Evolutionary conservation across 2,329 filamentous ascomycete species (phyloP), one percentile per base, ranked within the genome.

Genomic region (Fusarium buharicum): DNA sequence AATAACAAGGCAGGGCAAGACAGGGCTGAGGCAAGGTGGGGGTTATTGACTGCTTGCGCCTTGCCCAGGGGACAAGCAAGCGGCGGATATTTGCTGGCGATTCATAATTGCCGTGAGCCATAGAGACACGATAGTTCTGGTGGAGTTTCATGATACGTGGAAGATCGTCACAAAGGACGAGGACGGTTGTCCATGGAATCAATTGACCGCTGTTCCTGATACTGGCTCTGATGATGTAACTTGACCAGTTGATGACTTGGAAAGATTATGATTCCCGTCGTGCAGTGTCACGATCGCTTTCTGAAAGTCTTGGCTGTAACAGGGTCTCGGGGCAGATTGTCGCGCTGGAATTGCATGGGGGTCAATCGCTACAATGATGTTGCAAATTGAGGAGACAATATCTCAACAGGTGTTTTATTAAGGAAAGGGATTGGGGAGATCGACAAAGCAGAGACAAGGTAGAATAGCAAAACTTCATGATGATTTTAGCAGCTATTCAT

Each of bases 221-320:
- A 51, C 14, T 45, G 14, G 41, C 36, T n/a, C 31, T 40, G 28
- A 55, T 63, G 54, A 63, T 63, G 59, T 55, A 59, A 60, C 49
- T 44, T 33, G 33, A 34, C 18, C 24, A 30, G 38, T 27, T 59
- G 54, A 48, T 44, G 59, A 46, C 44, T 34, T 63, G 54, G 59
- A 63, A 24, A 27, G 44, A 43, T 48, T 46, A 51, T 48, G 58
- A 62, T 31, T 55, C 31, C 17, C 20, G 43, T 54, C 59, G 59
- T 46, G 49, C 41, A 59, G 31, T 37, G 53, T 59, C 62, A 55
- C 46, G 62, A 66, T 66, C 53, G 57, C 49, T 65, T 48, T 64
- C 33, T 64, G 62, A 59, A 40, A 62, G 62, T 59, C 62, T 66
- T 66, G 62, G 62, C 58, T 59, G 62, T 64, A 41, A 63, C 62